Percentiles rank a stretch among this genome's conserved stretches.
Conservation (phyloP, 768 basidiomycete genomes). For the Xerocomellus dryophilus region DNA sequence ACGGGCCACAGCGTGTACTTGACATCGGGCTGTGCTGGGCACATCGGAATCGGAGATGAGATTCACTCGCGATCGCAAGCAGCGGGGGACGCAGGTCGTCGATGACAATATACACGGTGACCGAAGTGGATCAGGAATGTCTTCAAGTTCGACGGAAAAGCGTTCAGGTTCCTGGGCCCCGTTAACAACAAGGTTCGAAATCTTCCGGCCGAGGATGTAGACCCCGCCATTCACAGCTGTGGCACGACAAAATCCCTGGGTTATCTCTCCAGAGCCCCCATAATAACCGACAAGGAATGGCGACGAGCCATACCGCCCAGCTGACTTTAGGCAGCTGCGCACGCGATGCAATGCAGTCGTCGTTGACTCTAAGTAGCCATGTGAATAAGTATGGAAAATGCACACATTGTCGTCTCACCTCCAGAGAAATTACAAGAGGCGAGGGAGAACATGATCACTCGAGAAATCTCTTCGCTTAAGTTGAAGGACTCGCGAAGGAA, state of each 20-base stretch:
- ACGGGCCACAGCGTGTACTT: slow-evolving; percentile 35
- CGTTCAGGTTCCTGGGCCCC: slow-evolving; percentile 8
- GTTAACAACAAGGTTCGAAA: slow-evolving; percentile 32
- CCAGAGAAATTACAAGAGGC: slow-evolving; percentile 59
- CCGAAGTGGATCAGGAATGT: slow-evolving; percentile 56
- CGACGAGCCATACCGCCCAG: slow-evolving; percentile 82
- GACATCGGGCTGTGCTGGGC: background rate
- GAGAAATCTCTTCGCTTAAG: slow-evolving; percentile 53
- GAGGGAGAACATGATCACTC: slow-evolving; percentile 72
- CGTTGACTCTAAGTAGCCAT: slow-evolving; percentile 53
- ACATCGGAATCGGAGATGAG: slow-evolving; percentile 7
- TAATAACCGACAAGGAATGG: slow-evolving; percentile 95
- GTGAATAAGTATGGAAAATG: slow-evolving; percentile 7
- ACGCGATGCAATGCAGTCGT: slow-evolving; percentile 66
- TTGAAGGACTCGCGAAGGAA: slow-evolving; percentile 67
- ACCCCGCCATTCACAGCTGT: slow-evolving; percentile 77
- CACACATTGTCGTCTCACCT: slow-evolving; percentile 42
- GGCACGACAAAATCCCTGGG: slow-evolving; percentile 87
- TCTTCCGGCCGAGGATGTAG: slow-evolving; percentile 62
- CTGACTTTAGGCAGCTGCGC: slow-evolving; percentile 68
- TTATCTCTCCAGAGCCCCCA: slow-evolving; percentile 87
- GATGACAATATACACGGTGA: slow-evolving; percentile 58
- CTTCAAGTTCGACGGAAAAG: slow-evolving; percentile 53
- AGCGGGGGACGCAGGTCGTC: slow-evolving; percentile 31
- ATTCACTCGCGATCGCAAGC: slow-evolving; percentile 24